Evolutionary conservation across 306 rosid species (phyloP).

Genomic region (Prunus davidiana): DNA sequence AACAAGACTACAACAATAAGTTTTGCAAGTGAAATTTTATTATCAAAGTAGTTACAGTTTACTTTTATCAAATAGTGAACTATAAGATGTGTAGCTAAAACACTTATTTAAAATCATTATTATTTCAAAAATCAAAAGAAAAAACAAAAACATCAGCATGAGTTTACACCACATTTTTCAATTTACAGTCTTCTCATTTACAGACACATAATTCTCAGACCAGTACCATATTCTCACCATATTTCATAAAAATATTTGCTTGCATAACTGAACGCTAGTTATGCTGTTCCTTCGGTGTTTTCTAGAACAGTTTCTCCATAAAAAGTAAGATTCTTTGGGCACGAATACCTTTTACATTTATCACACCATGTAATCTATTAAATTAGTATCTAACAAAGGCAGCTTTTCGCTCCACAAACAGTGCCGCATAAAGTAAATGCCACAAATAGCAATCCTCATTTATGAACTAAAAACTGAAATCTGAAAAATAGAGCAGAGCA

Average conservation of each 20-base stretch:
- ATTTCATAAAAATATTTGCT: background rate
- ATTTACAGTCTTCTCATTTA: background rate
- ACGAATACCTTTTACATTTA: background rate
- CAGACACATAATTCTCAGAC: background rate
- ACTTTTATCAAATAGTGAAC: background rate
- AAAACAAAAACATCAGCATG: background rate
- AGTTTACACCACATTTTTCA: background rate
- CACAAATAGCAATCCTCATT: background rate
- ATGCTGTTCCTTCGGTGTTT: background rate
- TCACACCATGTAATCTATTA: background rate
- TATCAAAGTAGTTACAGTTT: background rate
- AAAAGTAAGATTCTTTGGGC: background rate
- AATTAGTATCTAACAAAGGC: background rate
- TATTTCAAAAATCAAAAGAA: background rate
- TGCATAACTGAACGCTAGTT: background rate
- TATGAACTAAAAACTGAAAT: background rate
- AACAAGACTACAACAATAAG: background rate
- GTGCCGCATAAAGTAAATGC: background rate
- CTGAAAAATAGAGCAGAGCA: background rate
- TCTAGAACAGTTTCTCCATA: background rate
- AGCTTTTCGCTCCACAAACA: background rate
- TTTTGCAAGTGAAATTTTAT: conserved; percentile 5
- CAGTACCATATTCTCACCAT: background rate
- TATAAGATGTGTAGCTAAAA: background rate
- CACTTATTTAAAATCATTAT: background rate